Conservation (phyloP, 257 asterid species). For the Fraxinus pennsylvanica region DNA sequence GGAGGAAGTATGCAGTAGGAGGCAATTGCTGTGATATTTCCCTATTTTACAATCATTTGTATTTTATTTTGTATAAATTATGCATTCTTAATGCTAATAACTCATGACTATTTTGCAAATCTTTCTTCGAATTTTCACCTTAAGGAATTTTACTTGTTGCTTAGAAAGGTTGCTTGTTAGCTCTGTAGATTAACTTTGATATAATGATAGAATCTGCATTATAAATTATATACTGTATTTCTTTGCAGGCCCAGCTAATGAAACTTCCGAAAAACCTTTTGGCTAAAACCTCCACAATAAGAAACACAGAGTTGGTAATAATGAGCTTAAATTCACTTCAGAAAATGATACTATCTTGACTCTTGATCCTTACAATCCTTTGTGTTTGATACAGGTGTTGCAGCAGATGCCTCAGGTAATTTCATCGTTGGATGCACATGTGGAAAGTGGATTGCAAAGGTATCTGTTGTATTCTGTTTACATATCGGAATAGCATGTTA, state of each 20-base stretch:
- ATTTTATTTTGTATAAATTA: background rate
- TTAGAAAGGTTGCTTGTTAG: background rate
- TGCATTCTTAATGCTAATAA: background rate
- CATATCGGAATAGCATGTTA: background rate
- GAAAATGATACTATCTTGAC: constrained; percentile 20
- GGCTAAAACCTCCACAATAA: constrained; percentile 61
- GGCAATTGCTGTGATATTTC: background rate
- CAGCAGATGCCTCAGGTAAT: constrained; percentile 77
- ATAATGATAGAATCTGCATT: background rate
- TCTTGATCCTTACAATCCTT: constrained; percentile 21
- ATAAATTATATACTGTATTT: background rate
- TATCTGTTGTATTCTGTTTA: constrained; percentile 16
- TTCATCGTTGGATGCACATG: constrained; percentile 74
- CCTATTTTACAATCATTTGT: background rate
- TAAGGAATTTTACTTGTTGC: background rate
- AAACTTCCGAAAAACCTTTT: constrained; percentile 81
- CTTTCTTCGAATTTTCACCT: background rate
- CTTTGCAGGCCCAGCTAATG: constrained; percentile 58
- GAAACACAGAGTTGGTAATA: constrained; percentile 64
- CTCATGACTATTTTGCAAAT: background rate
- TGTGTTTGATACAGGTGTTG: constrained; percentile 46
- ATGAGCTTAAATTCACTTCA: constrained; percentile 18
- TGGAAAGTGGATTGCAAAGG: constrained; percentile 74
- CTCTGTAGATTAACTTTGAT: background rate
- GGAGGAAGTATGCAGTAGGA: background rate